These are phyloP conservation scores for Gossypioides kirkii DNA, from an alignment of 345 rosid genomes.

Conservation along the genomic window DNA sequence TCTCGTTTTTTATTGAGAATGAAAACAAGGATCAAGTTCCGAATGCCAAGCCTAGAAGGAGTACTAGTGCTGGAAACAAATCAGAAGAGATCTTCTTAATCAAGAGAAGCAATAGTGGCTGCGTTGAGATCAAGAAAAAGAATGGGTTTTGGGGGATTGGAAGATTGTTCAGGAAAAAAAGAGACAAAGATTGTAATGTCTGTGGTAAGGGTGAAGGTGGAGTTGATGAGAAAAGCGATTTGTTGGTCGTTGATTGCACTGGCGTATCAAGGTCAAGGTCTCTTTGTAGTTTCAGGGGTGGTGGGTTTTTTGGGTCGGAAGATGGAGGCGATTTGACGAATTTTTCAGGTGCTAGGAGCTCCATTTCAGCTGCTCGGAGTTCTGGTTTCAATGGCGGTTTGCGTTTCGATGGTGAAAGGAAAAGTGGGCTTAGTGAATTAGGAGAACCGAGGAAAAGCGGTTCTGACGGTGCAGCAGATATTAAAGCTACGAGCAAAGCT, in stretches of 20 bases:
- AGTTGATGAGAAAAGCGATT: slow-evolving; percentile 50
- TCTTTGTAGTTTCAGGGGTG: slow-evolving; percentile 73
- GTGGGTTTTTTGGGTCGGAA: slow-evolving; percentile 55
- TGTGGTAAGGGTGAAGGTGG: slow-evolving; percentile 32
- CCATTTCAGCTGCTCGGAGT: slow-evolving; percentile 61
- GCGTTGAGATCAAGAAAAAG: slow-evolving; percentile 76
- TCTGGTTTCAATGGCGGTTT: slow-evolving; percentile 65
- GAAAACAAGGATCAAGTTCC: slow-evolving; percentile 32
- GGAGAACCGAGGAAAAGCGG: no score
- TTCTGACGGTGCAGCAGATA: no score
- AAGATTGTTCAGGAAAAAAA: slow-evolving; percentile 61
- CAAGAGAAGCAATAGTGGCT: slow-evolving; percentile 78
- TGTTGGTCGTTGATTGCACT: slow-evolving; percentile 66
- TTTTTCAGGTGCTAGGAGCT: slow-evolving; percentile 61
- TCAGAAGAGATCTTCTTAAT: slow-evolving; percentile 50
- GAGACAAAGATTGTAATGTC: slow-evolving; percentile 20
- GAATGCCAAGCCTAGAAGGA: slow-evolving; percentile 28
- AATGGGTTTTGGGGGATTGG: slow-evolving; percentile 70
- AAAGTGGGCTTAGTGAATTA: slow-evolving; percentile 16
- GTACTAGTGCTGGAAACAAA: slow-evolving; percentile 12
- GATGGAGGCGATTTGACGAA: slow-evolving; percentile 42
- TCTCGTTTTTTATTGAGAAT: slow-evolving; percentile 75
- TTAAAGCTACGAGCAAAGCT: background rate
- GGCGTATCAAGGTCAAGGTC: slow-evolving; percentile 91
- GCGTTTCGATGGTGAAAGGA: slow-evolving; percentile 61